phyloP scores from a whole-genome alignment of 345 rosid species.

The Eucalyptus coolabah region DNA sequence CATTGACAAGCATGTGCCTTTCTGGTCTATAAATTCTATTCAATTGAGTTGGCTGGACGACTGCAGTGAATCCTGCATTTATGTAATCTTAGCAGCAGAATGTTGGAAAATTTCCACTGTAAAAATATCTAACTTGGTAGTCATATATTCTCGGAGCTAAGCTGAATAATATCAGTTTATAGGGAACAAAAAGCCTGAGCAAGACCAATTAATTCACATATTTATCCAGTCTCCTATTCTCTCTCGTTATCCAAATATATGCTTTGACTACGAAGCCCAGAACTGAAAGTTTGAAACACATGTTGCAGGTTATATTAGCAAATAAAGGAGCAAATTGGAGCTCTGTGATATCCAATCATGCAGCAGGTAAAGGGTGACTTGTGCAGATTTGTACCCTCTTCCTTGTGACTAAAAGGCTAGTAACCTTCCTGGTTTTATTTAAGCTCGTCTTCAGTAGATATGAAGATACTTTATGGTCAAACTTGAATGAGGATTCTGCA shows the following conservation, averaged over 20 bases:
- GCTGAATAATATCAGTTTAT: background rate
- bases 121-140: background rate
- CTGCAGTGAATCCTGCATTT: background rate
- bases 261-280: background rate
- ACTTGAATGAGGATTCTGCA: background rate
- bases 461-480: background rate
- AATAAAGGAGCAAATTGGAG: background rate
- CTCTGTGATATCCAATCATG: background rate
- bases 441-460: background rate
- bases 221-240: background rate
- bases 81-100: background rate
- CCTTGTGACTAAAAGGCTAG: background rate
- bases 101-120: background rate
- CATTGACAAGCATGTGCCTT: background rate
- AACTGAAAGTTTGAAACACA: background rate
- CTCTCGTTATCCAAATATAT: background rate
- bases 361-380: background rate
- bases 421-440: background rate
- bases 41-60: background rate
- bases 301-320: background rate
- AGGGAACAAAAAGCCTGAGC: background rate
- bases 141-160: background rate
- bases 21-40: background rate
- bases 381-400: background rate
- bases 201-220: background rate